Evolutionary conservation across 2,329 filamentous ascomycete genomes (phyloP), one percentile per base, ranked within the genome.

Genomic region (Ophiocordyceps camponoti-leonardi): DNA sequence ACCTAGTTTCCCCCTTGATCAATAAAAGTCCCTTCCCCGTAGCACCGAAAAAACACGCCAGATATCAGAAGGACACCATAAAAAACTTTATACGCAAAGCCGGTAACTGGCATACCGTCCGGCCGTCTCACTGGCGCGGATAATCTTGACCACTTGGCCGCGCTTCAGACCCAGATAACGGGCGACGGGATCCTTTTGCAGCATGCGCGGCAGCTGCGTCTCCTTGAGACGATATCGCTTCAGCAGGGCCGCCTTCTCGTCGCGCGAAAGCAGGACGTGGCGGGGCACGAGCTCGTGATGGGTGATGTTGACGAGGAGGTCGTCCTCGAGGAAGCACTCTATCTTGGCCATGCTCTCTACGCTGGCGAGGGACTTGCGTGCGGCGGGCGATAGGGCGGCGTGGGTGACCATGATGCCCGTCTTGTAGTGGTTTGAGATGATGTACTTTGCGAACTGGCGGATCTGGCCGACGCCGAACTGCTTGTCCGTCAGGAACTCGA

Each of bases 111-210:
- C 92, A 66, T 98, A 98, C 45, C 92, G 75, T 49, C 92, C 92
- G 14, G 92, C 92, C 46, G 92, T 98, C 72, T 96, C 92, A 59
- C 82, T 88, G 63, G 83, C 88, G 52, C 92, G 75, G 57, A 98
- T 95, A 56, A 98, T 98, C 77, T 98, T 98, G 57, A 98, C 92
- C 3, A 98, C 88, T 65, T 95, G 85, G 4, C 88, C 87, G 59
- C 88, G 76, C 69, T 84, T 83, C 60, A 98, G 69, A 13, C 92
- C 92, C 46, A 95, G 69, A 63, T 96, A 98, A 56, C 83, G 81
- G 23, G 92, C 86, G 45, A 98, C 87, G 3, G 92, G 92, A 62
- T 98, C 92, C 53, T 84, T 85, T 53, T 84, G 77, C 63, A 94
- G 77, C 56, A 98, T 94, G 47, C 92, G 76, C 5, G 92, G 92